phyloP scores from a whole-genome alignment of 2,329 filamentous ascomycete genomes.

The Paraphoma sp. region DNA sequence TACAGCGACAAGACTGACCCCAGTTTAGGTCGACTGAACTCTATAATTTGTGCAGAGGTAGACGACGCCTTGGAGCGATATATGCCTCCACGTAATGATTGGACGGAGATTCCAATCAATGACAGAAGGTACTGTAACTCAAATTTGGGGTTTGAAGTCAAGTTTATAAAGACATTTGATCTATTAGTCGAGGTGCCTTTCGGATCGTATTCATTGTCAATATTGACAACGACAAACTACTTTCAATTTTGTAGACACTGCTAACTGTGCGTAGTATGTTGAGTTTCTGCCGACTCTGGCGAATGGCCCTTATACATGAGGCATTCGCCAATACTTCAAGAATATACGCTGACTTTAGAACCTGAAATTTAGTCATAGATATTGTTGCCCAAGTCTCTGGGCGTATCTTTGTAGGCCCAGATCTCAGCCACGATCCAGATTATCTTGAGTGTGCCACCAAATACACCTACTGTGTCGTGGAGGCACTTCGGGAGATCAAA shows the following conservation, averaged over 20 bases:
- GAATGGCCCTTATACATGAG: too few relatives aligned
- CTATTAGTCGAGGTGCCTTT: too few relatives aligned
- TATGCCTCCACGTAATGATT: slow-evolving; percentile 38
- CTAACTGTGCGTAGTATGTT: too few relatives aligned
- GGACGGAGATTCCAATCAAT: slow-evolving; percentile 40
- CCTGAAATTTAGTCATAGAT: slow-evolving; percentile 19
- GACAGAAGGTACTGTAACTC: background rate
- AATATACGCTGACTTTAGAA: too few relatives aligned
- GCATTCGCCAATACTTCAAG: too few relatives aligned
- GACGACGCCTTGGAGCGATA: slow-evolving; percentile 32
- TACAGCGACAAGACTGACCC: slow-evolving; percentile 11
- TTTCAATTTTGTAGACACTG: too few relatives aligned
- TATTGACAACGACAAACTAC: too few relatives aligned
- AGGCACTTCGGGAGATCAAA: slow-evolving; percentile 35
- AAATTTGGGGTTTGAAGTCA: too few relatives aligned
- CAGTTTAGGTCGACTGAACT: slow-evolving; percentile 34
- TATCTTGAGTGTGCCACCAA: slow-evolving; percentile 38
- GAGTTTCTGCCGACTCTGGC: too few relatives aligned
- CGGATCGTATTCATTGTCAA: too few relatives aligned
- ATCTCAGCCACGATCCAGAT: slow-evolving; percentile 34
- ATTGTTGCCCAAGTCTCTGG: slow-evolving; percentile 45
- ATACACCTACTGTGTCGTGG: slow-evolving; percentile 42
- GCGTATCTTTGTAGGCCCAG: slow-evolving; percentile 42
- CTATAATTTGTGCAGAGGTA: slow-evolving; percentile 37
- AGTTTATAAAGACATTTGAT: too few relatives aligned